These are phyloP conservation scores for Colletotrichum sp. DNA, from an alignment of 2,329 filamentous ascomycete genomes.

Conservation along the genomic window DNA sequence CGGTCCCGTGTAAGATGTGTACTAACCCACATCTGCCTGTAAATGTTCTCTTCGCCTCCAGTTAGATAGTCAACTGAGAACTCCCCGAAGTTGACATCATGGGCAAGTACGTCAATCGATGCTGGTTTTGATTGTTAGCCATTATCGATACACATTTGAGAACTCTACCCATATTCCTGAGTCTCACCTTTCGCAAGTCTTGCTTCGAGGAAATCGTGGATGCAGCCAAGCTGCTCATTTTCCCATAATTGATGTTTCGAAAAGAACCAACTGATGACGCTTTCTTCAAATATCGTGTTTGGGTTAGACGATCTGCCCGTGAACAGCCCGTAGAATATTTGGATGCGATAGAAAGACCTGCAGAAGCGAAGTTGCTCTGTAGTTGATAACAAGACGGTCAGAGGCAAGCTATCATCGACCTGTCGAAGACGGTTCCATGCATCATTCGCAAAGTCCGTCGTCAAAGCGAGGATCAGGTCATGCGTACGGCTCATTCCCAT, in stretches of 20 bases:
- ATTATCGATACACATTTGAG: accelerated
- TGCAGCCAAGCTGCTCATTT: background rate
- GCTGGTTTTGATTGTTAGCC: background rate
- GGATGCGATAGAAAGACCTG: background rate
- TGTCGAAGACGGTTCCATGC: background rate
- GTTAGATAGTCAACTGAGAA: background rate
- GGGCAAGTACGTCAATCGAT: background rate
- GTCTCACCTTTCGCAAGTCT: background rate
- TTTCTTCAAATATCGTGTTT: background rate
- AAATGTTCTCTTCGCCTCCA: background rate
- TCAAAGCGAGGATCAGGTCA: background rate
- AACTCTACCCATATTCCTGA: background rate
- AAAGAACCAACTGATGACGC: background rate
- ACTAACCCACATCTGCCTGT: background rate
- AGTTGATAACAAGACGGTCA: background rate
- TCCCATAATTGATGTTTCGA: background rate
- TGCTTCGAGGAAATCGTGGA: background rate
- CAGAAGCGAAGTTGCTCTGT: background rate
- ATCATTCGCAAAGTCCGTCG: background rate
- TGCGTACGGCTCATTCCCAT: background rate
- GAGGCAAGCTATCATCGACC: background rate
- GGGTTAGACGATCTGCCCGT: background rate
- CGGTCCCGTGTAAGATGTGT: background rate
- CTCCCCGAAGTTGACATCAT: background rate
- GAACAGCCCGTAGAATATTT: background rate